These are phyloP conservation scores for Tympanopsis confertula DNA, from an alignment of 2,329 filamentous ascomycete species.

Conservation along the genomic window DNA sequence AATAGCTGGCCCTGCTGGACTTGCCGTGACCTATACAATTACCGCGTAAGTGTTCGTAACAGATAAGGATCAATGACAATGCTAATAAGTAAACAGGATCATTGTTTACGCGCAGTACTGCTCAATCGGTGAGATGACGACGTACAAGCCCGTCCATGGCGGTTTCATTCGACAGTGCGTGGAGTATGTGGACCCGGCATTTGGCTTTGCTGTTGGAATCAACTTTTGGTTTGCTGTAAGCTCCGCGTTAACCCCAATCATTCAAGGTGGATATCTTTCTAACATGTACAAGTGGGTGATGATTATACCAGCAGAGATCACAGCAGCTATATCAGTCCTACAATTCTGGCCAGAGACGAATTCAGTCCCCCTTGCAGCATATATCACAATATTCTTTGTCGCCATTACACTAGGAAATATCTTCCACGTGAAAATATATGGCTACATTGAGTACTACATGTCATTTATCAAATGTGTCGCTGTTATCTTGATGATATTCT, in stretches of 20 bases:
- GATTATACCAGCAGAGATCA: slow-evolving; percentile 19
- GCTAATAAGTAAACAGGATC: slow-evolving; percentile 7
- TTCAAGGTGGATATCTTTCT: neutral
- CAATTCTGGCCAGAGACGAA: slow-evolving; percentile 16
- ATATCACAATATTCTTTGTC: slow-evolving; percentile 17
- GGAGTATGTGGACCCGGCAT: slow-evolving; percentile 18
- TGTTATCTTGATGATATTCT: slow-evolving; percentile 17
- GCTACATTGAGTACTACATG: slow-evolving; percentile 16
- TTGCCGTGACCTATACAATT: slow-evolving; percentile 18
- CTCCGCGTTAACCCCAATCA: neutral
- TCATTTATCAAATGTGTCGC: slow-evolving; percentile 17
- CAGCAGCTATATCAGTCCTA: slow-evolving; percentile 17
- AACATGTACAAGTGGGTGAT: slow-evolving; percentile 12
- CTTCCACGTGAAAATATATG: slow-evolving; percentile 15
- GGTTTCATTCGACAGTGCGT: slow-evolving; percentile 17
- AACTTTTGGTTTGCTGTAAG: slow-evolving; percentile 19
- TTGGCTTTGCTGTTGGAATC: slow-evolving; percentile 18
- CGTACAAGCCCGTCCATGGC: slow-evolving; percentile 17
- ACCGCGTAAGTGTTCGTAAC: slow-evolving; percentile 10
- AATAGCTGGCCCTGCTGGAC: slow-evolving; percentile 16
- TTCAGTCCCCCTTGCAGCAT: slow-evolving; percentile 14
- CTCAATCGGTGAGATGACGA: slow-evolving; percentile 18
- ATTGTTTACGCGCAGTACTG: slow-evolving; percentile 18
- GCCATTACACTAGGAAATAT: slow-evolving; percentile 13
- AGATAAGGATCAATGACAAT: neutral